Base-by-base conservation (phyloP, 2,329 filamentous ascomycete genomes). In the Diaporthe longicolla region DNA sequence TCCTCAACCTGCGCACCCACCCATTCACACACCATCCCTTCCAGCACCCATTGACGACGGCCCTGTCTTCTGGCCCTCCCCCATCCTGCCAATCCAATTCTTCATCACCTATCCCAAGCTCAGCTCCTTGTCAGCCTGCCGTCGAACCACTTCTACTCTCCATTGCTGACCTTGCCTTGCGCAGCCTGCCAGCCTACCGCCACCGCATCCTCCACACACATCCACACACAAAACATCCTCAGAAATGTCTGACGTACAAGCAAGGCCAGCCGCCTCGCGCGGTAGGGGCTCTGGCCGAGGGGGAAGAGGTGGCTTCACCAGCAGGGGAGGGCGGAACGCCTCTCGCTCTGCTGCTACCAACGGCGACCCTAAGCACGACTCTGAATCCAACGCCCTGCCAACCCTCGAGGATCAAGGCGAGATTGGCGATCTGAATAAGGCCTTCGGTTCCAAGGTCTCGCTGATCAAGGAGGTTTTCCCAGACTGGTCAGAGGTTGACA, bases 401-500 rank as follows among this genome's bases (percentile, higher is more conserved):
- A 87, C 89, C 78, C 89, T 93, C 77, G 89, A 92, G 78, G 95
- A 98, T 81, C 93, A 97, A 83, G 94, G 94, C 83, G 95, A 98
- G 84, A 90, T 98, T 78, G 94, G 93, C 82, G 92, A 97, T 85
- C 91, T 98, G 82, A 97, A 97, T 90, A 95, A 94, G 88, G 92
- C 94, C 83, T 97, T 97, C 82, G 90, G 93, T 80, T 87, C 87
- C 81, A 94, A 96, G 86, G 90, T 98, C 79, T 88, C 88, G 76
- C 91, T 93, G 80, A 92, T 99, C 83, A 95, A 94, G 86, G 95
- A 98, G 84, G 92, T 98, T 87, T 98, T 98, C 87, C 92, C 94
- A 75, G 93, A 95, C 84, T 98, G 96, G 97, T 96, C 95, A 79
- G 94, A 98, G 81, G 94, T 95, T 83, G 96, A 98, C 83, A 91